Percentiles rank a stretch among this genome's conserved stretches.
phyloP scores from a whole-genome alignment of 2,329 filamentous ascomycete species.

The Bipolaris bicolor region DNA sequence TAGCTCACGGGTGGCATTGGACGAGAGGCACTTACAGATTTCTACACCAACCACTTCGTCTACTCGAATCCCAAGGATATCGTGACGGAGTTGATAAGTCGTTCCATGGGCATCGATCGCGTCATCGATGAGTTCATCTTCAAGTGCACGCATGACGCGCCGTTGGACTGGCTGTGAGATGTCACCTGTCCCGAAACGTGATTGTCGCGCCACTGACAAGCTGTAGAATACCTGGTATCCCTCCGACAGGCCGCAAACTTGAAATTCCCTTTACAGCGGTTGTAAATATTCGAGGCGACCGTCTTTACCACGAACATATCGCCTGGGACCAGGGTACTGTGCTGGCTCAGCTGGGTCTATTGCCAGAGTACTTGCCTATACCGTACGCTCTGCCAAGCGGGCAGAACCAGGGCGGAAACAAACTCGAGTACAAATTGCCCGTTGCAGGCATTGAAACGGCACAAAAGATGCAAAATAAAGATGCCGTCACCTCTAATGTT shows the following conservation, averaged over 20 bases:
- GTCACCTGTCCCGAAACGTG: neutral
- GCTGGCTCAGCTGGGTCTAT: slow-evolving; percentile 63
- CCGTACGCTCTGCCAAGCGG: slow-evolving; percentile 46
- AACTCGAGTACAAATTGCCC: slow-evolving; percentile 64
- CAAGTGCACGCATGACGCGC: slow-evolving; percentile 28
- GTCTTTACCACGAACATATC: slow-evolving; percentile 72
- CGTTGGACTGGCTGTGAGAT: slow-evolving; percentile 31
- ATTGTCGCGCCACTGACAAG: neutral
- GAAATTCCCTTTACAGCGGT: slow-evolving; percentile 67
- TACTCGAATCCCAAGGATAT: slow-evolving; percentile 72
- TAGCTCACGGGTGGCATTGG: slow-evolving; percentile 68
- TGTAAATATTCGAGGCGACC: slow-evolving; percentile 69
- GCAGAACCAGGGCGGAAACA: slow-evolving; percentile 46
- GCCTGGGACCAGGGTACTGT: slow-evolving; percentile 69
- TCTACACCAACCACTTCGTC: slow-evolving; percentile 75
- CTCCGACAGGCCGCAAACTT: slow-evolving; percentile 48
- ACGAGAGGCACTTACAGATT: slow-evolving; percentile 63
- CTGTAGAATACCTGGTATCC: slow-evolving; percentile 19
- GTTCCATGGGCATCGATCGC: slow-evolving; percentile 72
- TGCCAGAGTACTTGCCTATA: slow-evolving; percentile 69
- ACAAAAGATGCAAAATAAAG: slow-evolving; percentile 56
- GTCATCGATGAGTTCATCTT: slow-evolving; percentile 51
- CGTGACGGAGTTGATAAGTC: slow-evolving; percentile 69
- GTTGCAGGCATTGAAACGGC: slow-evolving; percentile 62
- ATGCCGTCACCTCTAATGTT: slow-evolving; percentile 57